These are phyloP conservation scores for Metschnikowia similis DNA, from an alignment of 805 yeast genomes.

Conservation along the genomic window DNA sequence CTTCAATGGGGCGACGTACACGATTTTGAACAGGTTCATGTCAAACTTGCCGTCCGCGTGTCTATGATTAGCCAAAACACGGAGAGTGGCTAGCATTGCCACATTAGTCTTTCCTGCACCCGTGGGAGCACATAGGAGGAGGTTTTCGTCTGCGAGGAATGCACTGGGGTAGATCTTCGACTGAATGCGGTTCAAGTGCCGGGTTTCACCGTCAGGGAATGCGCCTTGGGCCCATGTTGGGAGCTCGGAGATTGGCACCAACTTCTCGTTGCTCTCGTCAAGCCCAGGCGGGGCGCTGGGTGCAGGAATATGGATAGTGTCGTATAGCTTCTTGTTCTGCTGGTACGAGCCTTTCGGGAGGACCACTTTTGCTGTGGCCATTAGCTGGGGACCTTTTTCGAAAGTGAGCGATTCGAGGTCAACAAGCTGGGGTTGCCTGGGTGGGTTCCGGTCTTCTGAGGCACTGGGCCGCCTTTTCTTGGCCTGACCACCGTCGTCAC, in stretches of 20 bases:
- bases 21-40: slow-evolving; percentile 62
- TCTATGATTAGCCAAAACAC: slow-evolving; percentile 53
- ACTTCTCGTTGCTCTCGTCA: slow-evolving; percentile 30
- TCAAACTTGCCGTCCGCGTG: slow-evolving; percentile 45
- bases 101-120: slow-evolving; percentile 99
- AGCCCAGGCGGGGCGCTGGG: slow-evolving; percentile 49
- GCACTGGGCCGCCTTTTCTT: not conserved
- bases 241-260: slow-evolving; percentile 56
- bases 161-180: slow-evolving; percentile 80
- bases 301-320: slow-evolving; percentile 89
- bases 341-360: slow-evolving; percentile 85
- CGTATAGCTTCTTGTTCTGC: slow-evolving; percentile 68
- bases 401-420: slow-evolving; percentile 61
- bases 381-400: slow-evolving; percentile 68
- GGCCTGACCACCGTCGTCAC: not conserved
- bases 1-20: slow-evolving; percentile 88
- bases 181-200: slow-evolving; percentile 74
- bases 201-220: slow-evolving; percentile 64
- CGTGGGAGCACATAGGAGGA: slow-evolving; percentile 92
- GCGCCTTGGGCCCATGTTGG: slow-evolving; percentile 83
- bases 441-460: slow-evolving; percentile 2
- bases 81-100: slow-evolving; percentile 78
- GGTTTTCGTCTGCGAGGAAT: slow-evolving; percentile 62
- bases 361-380: slow-evolving; percentile 61
- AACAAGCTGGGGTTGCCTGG: slow-evolving; percentile 48